phyloP scores from a whole-genome alignment of 768 basidiomycete species.

The Termitomyces sp. region DNA sequence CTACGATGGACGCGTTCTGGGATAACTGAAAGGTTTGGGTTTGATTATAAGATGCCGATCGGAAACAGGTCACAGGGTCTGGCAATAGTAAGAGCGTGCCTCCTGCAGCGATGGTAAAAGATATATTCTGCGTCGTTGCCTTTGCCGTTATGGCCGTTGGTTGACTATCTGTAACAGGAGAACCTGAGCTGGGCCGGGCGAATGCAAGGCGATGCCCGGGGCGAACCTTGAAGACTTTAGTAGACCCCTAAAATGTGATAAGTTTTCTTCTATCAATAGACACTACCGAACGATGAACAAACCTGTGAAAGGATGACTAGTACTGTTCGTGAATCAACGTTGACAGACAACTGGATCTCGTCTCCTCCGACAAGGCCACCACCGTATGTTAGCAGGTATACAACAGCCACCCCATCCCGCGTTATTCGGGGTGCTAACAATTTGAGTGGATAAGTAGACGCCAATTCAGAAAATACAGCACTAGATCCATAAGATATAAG shows the following conservation, averaged over 20 bases:
- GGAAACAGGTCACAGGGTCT: conserved; percentile 92
- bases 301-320: conserved; percentile 87
- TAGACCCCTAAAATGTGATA: conserved; percentile 59
- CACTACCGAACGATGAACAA: conserved; percentile 15
- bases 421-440: conserved; percentile 67
- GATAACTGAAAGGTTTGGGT: conserved; percentile 72
- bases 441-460: conserved; percentile 83
- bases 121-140: conserved; percentile 59
- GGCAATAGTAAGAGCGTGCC: conserved; percentile 78
- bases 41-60: conserved; percentile 77
- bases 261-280: not conserved
- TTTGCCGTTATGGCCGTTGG: not conserved
- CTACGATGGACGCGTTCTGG: conserved; percentile 52
- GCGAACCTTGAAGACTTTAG: conserved; percentile 89
- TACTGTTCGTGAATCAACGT: conserved; percentile 48
- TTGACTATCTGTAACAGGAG: not conserved
- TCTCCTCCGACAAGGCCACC: conserved; percentile 92
- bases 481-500: conserved; percentile 45
- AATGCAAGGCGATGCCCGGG: conserved; percentile 52
- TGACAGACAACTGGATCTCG: conserved; percentile 53
- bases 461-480: conserved; percentile 67
- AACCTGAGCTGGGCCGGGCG: conserved; percentile 11
- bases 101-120: conserved; percentile 43
- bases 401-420: conserved; percentile 49
- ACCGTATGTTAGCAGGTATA: conserved; percentile 83